A percentile compares a stretch with the other conserved stretches of the same genome.
Conservation (phyloP, 1,284 basidiomycete species). For the Sphaerobolus stellatus region DNA sequence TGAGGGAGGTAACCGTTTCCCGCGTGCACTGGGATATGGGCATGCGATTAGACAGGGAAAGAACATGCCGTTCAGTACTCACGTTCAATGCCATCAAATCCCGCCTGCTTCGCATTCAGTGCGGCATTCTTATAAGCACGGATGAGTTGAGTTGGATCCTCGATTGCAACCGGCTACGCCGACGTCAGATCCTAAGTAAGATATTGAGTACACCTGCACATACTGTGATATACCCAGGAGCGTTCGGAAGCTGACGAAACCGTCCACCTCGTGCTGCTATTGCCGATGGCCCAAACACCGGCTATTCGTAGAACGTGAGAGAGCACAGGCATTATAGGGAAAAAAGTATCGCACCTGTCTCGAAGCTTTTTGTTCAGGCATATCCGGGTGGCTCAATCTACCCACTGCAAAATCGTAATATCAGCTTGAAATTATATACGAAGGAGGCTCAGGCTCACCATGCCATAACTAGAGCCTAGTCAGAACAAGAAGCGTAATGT, state of each 20-base stretch:
- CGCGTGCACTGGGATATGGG: slow-evolving; percentile 15
- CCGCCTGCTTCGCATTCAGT: slow-evolving; percentile 40
- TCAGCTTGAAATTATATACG: neutral
- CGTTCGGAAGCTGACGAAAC: slow-evolving; percentile 37
- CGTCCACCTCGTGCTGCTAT: slow-evolving; percentile 39
- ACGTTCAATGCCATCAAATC: slow-evolving; percentile 37
- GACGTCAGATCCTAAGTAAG: neutral
- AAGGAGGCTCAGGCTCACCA: neutral
- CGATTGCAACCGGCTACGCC: slow-evolving; percentile 4
- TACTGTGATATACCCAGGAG: slow-evolving; percentile 39
- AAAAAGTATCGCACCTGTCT: slow-evolving; percentile 14
- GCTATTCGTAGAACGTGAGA: slow-evolving; percentile 14
- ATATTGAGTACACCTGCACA: slow-evolving; percentile 8
- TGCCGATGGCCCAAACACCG: slow-evolving; percentile 33
- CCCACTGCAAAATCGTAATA: slow-evolving; percentile 29
- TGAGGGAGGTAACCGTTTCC: slow-evolving; percentile 20
- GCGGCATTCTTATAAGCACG: slow-evolving; percentile 38
- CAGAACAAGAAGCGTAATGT: neutral
- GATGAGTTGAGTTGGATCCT: slow-evolving; percentile 22
- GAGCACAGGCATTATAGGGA: neutral
- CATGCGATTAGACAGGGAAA: neutral
- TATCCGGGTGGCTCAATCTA: slow-evolving; percentile 31
- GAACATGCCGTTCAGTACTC: neutral
- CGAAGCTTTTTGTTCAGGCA: slow-evolving; percentile 25
- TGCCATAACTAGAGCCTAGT: slow-evolving; percentile 28